Evolutionary conservation across 495 filamentous ascomycete genomes (phyloP).

Genomic region (Penicillium paxilli): DNA sequence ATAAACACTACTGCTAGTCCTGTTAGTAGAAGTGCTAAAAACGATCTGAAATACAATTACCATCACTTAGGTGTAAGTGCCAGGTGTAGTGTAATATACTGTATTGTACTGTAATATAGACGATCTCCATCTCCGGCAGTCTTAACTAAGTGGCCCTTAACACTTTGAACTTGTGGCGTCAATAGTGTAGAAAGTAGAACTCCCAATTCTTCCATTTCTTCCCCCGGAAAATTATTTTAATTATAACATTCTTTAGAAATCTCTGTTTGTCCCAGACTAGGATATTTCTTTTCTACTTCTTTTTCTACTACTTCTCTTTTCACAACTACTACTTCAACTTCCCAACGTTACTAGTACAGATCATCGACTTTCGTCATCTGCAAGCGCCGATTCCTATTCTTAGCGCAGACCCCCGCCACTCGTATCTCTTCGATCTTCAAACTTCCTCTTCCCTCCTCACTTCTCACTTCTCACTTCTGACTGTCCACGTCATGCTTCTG

Average conservation of each 20-base stretch:
- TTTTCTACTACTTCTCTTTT: neutral
- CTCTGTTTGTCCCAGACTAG: neutral
- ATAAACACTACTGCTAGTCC: no score
- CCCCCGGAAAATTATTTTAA: neutral
- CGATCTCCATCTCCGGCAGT: conserved; percentile 21
- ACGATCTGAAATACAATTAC: no score
- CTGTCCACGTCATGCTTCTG: conserved; percentile 14
- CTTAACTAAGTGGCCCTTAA: no score
- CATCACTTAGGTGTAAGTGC: no score
- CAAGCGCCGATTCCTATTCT: conserved; percentile 27
- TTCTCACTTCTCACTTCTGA: conserved; percentile 6
- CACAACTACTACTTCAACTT: no score
- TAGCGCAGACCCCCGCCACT: conserved; percentile 17
- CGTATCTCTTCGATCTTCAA: neutral
- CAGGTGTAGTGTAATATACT: no score
- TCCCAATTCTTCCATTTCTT: no score
- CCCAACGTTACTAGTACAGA: no score
- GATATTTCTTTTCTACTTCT: neutral
- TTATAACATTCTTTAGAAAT: no score
- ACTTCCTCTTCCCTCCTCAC: neutral
- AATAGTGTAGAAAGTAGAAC: conserved; percentile 24
- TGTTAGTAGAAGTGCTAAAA: no score
- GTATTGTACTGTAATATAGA: no score
- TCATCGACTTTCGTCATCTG: neutral
- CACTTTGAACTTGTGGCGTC: no score